A percentile compares a stretch with the other conserved stretches of the same genome.
These are phyloP conservation scores for Plasmopara viticola DNA, from an alignment of 352 stramenopile genomes.

Conservation along the genomic window DNA sequence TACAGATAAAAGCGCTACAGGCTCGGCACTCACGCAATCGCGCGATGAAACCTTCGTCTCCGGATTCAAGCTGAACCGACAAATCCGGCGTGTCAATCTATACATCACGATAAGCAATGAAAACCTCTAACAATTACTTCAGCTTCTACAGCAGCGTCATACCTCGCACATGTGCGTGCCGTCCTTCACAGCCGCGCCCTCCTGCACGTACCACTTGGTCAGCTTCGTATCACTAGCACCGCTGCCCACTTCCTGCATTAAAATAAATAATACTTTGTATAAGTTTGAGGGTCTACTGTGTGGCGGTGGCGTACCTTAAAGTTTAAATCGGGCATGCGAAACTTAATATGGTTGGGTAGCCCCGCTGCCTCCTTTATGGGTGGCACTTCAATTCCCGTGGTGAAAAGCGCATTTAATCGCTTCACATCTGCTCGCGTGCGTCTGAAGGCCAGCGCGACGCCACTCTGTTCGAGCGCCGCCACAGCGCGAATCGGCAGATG, in stretches of 20 bases:
- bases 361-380: constrained; percentile 8
- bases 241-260: constrained; percentile 47
- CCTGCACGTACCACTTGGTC: constrained; percentile 67
- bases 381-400: constrained; percentile 4
- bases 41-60: constrained; percentile 74
- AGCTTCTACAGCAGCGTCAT: constrained; percentile 1
- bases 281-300: not conserved
- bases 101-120: not conserved
- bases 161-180: constrained; percentile 77
- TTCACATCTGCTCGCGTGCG: constrained; percentile 1
- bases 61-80: constrained; percentile 69
- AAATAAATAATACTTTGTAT: not conserved
- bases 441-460: constrained; percentile 2
- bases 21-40: constrained; percentile 46
- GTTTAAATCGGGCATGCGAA: constrained; percentile 82
- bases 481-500: constrained; percentile 12
- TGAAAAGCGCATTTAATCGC: constrained; percentile 3
- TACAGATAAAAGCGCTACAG: too few species aligned
- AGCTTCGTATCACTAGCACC: constrained; percentile 49
- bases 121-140: not conserved
- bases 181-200: constrained; percentile 58
- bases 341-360: constrained; percentile 77
- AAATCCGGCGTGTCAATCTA: constrained; percentile 84
- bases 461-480: constrained; percentile 9
- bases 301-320: constrained; percentile 46